Evolutionary conservation across 257 asterid genomes (phyloP).

Genomic region (Nicotiana obtusifolia): DNA sequence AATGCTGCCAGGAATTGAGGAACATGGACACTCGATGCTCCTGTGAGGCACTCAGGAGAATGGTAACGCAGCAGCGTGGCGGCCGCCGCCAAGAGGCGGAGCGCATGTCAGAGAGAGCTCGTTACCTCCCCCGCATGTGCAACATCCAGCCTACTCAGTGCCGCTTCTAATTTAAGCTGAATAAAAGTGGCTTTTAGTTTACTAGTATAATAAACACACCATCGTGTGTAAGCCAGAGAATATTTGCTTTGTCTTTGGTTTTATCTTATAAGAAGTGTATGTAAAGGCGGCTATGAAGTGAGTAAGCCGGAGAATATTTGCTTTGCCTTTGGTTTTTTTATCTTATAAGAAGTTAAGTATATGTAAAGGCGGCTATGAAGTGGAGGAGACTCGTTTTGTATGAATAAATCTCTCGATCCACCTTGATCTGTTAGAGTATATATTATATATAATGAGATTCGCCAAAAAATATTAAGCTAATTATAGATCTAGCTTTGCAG

Average conservation of each 20-base stretch:
- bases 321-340: no score
- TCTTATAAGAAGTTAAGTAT: no score
- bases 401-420: background rate
- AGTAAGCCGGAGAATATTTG: background rate
- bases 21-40: background rate
- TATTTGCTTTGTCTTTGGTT: no score
- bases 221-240: background rate
- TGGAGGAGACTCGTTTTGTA: background rate
- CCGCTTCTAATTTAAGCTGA: background rate
- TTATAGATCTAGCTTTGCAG: no score
- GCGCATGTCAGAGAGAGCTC: constrained; percentile 5
- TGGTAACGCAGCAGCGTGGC: background rate
- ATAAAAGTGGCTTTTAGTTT: background rate
- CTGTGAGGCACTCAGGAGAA: background rate
- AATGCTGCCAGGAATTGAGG: constrained; percentile 11
- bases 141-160: constrained; percentile 7
- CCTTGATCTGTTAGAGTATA: no score
- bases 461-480: no score
- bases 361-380: no score
- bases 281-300: no score
- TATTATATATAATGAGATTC: no score
- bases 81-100: background rate
- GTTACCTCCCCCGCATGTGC: constrained; percentile 4
- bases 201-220: background rate
- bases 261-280: no score